Conservation (phyloP, 441 rosid genomes). For the Theobroma grandiflorum region DNA sequence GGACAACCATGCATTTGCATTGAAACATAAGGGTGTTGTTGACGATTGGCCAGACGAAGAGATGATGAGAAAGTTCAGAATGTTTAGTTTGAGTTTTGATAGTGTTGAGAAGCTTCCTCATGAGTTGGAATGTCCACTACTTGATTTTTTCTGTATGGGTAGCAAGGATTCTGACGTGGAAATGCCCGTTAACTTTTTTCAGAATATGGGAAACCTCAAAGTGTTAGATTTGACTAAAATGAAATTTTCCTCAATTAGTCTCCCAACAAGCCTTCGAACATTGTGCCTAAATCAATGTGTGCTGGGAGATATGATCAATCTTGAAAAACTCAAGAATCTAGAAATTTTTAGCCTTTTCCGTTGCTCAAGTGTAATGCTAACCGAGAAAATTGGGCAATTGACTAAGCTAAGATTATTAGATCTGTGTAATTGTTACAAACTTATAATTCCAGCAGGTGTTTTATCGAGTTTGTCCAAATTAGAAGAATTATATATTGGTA, state of each 20-base stretch:
- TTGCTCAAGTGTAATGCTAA: background rate
- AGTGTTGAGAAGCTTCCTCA: too few relatives aligned
- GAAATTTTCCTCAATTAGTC: background rate
- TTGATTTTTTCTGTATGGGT: too few relatives aligned
- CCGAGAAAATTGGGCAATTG: background rate
- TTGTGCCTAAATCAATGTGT: background rate
- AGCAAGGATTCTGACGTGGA: background rate
- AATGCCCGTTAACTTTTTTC: background rate
- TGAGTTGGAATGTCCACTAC: too few relatives aligned
- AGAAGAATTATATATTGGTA: background rate
- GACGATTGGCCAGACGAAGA: too few relatives aligned
- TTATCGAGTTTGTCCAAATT: background rate
- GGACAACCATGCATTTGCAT: too few relatives aligned
- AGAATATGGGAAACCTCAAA: background rate
- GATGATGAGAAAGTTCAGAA: too few relatives aligned
- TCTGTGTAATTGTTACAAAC: background rate
- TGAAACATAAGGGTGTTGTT: too few relatives aligned
- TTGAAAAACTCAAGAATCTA: background rate
- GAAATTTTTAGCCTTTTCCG: background rate
- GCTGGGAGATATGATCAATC: background rate
- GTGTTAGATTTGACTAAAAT: background rate
- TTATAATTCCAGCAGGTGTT: background rate
- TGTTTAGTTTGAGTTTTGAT: too few relatives aligned
- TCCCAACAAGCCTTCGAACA: background rate
- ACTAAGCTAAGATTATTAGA: background rate